Conservation (phyloP, 2,329 filamentous ascomycete species). For the Scleromitrula shiraiana region DNA sequence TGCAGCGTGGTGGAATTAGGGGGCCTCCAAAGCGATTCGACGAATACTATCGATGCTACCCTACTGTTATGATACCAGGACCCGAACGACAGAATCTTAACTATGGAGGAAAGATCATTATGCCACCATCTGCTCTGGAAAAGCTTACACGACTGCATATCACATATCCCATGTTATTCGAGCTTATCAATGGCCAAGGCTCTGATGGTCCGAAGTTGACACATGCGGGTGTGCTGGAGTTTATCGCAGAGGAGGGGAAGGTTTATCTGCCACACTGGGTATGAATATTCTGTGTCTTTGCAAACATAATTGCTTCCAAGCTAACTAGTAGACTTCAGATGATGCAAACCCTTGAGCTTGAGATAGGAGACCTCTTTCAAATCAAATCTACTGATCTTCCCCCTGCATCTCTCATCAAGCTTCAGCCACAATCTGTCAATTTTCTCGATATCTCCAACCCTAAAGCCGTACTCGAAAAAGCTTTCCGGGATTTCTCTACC, state of each 20-base stretch:
- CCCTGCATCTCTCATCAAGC: constrained; percentile 85
- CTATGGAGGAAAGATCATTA: constrained; percentile 94
- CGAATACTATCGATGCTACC: constrained; percentile 97
- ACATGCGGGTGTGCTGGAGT: constrained; percentile 92
- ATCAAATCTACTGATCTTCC: constrained; percentile 91
- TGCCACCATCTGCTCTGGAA: constrained; percentile 92
- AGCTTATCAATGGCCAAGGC: constrained; percentile 82
- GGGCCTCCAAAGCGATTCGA: constrained; percentile 70
- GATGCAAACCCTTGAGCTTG: constrained; percentile 84
- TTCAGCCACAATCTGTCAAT: constrained; percentile 85
- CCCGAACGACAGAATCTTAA: constrained; percentile 84
- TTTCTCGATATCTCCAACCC: constrained; percentile 97
- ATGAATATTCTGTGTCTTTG: constrained; percentile 24
- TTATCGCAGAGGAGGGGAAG: constrained; percentile 93
- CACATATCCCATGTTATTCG: constrained; percentile 94
- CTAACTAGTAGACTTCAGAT: constrained; percentile 46
- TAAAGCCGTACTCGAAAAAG: constrained; percentile 93
- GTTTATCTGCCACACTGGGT: constrained; percentile 96
- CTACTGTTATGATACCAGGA: constrained; percentile 86
- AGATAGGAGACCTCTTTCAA: constrained; percentile 90
- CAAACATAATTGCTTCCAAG: not conserved
- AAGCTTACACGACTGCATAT: constrained; percentile 95
- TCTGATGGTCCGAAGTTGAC: constrained; percentile 57
- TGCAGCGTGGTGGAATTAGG: constrained; percentile 21
- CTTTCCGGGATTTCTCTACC: constrained; percentile 91